A percentile compares a stretch with the other conserved stretches of the same genome.
phyloP scores from a whole-genome alignment of 192 early-diverging fungal genomes.

The Gonapodya prolifera region DNA sequence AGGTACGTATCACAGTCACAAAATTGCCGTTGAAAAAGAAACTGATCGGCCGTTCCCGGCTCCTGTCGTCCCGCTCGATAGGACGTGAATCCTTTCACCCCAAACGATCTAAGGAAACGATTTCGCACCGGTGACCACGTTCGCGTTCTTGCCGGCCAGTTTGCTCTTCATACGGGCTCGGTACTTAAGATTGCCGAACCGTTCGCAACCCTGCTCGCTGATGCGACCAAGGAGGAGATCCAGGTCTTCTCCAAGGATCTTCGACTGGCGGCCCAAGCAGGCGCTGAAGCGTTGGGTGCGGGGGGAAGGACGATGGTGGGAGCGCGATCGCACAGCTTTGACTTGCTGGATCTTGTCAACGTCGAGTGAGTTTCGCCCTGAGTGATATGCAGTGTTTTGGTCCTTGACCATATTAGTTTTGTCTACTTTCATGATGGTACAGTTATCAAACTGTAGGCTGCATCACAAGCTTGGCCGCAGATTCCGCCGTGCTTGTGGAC shows the following conservation, averaged over 20 bases:
- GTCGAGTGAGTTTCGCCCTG: constrained; percentile 39
- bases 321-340: constrained; percentile 43
- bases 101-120: constrained; percentile 69
- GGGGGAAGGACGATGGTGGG: constrained; percentile 37
- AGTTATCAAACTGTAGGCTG: constrained; percentile 46
- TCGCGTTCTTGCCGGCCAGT: constrained; percentile 74
- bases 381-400: not conserved
- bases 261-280: constrained; percentile 56
- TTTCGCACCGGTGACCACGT: constrained; percentile 88
- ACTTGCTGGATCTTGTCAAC: constrained; percentile 78
- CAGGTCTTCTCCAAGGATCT: constrained; percentile 83
- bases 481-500: constrained; percentile 62
- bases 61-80: too few relatives aligned
- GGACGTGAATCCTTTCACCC: not conserved
- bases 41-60: too few relatives aligned
- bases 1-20: constrained; percentile 6
- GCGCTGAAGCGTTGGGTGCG: constrained; percentile 9
- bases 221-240: constrained; percentile 54
- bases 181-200: constrained; percentile 71
- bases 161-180: constrained; percentile 75
- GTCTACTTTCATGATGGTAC: not conserved
- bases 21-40: too few relatives aligned
- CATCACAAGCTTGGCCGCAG: constrained; percentile 65
- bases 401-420: constrained; percentile 5
- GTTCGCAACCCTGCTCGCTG: constrained; percentile 64